phyloP scores from a whole-genome alignment of 1,139 yeast species.

The Kodamaea ohmeri region DNA sequence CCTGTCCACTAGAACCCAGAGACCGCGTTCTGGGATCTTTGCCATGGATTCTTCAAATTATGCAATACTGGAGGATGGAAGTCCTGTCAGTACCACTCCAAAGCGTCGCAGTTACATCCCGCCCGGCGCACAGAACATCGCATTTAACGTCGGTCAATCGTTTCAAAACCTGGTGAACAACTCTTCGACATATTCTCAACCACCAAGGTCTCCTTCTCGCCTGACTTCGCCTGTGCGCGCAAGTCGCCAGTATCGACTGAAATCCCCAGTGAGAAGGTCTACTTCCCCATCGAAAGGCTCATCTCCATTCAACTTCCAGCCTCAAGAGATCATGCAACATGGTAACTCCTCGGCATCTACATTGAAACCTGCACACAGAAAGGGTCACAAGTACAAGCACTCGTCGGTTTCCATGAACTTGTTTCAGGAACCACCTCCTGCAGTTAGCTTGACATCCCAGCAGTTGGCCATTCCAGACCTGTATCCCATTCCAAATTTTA shows the following conservation, averaged over 20 bases:
- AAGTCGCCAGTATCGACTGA: conserved; percentile 33
- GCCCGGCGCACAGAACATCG: background rate
- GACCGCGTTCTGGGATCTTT: conserved; percentile 42
- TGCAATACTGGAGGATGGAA: conserved; percentile 33
- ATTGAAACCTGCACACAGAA: conserved; percentile 68
- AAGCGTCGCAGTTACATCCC: conserved; percentile 16
- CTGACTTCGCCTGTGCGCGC: conserved; percentile 33
- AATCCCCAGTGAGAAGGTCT: conserved; percentile 39
- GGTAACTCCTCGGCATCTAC: conserved; percentile 28
- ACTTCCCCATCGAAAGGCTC: conserved; percentile 40
- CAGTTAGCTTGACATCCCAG: conserved; percentile 38
- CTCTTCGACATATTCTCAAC: background rate
- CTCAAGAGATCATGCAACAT: conserved; percentile 37
- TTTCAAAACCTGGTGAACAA: conserved; percentile 1
- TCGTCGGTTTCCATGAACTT: conserved; percentile 96
- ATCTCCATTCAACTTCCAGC: conserved; percentile 53
- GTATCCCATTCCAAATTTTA: conserved; percentile 71
- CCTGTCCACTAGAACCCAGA: conserved; percentile 12
- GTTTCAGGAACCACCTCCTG: conserved; percentile 85
- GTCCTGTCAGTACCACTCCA: conserved; percentile 18
- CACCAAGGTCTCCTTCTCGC: conserved; percentile 22
- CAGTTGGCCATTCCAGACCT: conserved; percentile 73
- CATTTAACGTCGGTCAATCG: background rate
- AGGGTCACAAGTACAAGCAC: conserved; percentile 94
- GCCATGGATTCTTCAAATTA: conserved; percentile 27